Evolutionary conservation across 192 early-diverging fungal genomes (phyloP).

Genomic region (Chytriomyces sp.): DNA sequence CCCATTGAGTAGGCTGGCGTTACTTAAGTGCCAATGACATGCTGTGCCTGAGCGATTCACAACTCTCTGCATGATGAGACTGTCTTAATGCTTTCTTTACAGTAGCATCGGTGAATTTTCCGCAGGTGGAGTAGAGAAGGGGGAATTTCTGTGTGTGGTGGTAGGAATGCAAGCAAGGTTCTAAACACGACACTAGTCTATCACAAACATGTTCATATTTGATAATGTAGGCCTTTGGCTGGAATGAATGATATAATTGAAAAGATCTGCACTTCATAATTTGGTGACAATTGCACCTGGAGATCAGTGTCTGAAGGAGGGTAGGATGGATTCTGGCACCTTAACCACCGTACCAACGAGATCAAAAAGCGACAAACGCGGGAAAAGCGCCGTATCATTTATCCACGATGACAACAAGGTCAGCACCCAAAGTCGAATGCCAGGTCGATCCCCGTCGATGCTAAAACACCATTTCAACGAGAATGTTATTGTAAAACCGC

Average conservation of each 20-base stretch:
- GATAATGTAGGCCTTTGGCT: constrained; percentile 8
- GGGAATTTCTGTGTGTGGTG: constrained; percentile 20
- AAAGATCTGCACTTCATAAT: neutral
- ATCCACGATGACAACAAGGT: neutral
- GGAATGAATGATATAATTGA: constrained; percentile 15
- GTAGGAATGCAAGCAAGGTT: constrained; percentile 4
- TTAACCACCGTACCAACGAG: neutral
- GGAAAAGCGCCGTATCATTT: neutral
- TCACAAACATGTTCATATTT: constrained; percentile 4
- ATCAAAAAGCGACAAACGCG: neutral
- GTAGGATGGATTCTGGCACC: too few species aligned
- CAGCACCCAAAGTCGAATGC: neutral
- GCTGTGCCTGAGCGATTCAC: neutral
- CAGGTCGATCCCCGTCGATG: neutral
- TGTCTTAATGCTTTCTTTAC: neutral
- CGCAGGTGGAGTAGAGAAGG: neutral
- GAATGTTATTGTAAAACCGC: too few species aligned
- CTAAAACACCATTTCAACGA: too few species aligned
- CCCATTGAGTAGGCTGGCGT: neutral
- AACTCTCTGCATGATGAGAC: neutral
- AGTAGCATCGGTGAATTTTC: neutral
- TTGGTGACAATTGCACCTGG: neutral
- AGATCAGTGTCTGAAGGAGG: neutral
- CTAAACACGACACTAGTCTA: neutral
- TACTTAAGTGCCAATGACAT: neutral